A percentile compares a stretch with the other conserved stretches of the same genome.
These are phyloP conservation scores for Suillus americanus DNA, from an alignment of 768 basidiomycete genomes.

Conservation along the genomic window DNA sequence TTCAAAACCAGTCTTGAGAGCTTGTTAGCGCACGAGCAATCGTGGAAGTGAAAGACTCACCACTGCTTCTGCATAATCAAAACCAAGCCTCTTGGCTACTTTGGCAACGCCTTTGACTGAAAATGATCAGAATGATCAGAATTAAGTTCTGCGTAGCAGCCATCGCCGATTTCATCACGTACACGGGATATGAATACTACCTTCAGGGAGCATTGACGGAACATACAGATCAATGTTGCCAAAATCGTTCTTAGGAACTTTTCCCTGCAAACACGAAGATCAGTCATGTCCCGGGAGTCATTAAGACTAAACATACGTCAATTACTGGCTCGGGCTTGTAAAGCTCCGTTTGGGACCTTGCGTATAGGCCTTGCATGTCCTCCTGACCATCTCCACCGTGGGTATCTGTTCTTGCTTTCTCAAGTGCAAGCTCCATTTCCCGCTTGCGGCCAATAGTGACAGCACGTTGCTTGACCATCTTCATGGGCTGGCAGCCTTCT, in stretches of 20 bases:
- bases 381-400: slow-evolving; percentile 46
- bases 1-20: slow-evolving; percentile 84
- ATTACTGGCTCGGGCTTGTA: slow-evolving; percentile 79
- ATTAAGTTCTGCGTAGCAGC: slow-evolving; percentile 12
- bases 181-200: slow-evolving; percentile 91
- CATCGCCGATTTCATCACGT: slow-evolving; percentile 34
- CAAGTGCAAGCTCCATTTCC: slow-evolving; percentile 61
- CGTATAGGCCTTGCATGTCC: slow-evolving; percentile 86
- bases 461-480: slow-evolving; percentile 83
- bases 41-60: slow-evolving; percentile 49
- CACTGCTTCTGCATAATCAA: slow-evolving; percentile 94
- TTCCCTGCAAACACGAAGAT: slow-evolving; percentile 55
- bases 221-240: slow-evolving; percentile 97
- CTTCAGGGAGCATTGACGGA: slow-evolving; percentile 89
- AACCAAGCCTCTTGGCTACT: slow-evolving; percentile 81
- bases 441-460: slow-evolving; percentile 77
- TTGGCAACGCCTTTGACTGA: slow-evolving; percentile 86
- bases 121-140: slow-evolving; percentile 10
- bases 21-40: slow-evolving; percentile 6
- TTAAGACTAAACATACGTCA: slow-evolving; percentile 50
- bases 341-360: slow-evolving; percentile 77
- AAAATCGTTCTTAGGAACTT: slow-evolving; percentile 92
- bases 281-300: slow-evolving; percentile 9
- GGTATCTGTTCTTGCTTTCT: slow-evolving; percentile 38
- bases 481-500: slow-evolving; percentile 80